phyloP scores from a whole-genome alignment of 2,329 filamentous ascomycete species.

The Hypoxylon rubiginosum region DNA sequence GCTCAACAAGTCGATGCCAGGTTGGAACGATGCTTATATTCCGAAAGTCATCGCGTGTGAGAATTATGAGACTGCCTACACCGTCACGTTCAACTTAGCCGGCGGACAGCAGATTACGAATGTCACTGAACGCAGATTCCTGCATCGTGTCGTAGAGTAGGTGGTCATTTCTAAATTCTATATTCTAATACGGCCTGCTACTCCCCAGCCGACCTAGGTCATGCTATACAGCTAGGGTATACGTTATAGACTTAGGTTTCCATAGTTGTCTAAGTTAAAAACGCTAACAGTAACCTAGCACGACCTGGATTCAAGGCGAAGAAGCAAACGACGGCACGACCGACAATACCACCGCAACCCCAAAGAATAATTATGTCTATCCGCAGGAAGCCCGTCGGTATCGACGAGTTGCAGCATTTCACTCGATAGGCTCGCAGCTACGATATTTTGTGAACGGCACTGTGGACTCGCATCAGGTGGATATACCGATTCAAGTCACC shows the following conservation, averaged over 20 bases:
- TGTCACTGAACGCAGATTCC: conserved; percentile 46
- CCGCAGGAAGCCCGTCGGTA: conserved; percentile 48
- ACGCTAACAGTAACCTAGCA: conserved; percentile 42
- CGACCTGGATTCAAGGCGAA: conserved; percentile 48
- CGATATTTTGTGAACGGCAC: conserved; percentile 54
- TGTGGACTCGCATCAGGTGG: conserved; percentile 47
- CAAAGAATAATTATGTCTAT: conserved; percentile 51
- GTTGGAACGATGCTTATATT: conserved; percentile 52
- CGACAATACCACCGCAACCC: conserved; percentile 54
- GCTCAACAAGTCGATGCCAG: conserved; percentile 40
- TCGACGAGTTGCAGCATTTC: conserved; percentile 53
- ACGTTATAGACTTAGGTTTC: background rate
- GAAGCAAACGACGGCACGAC: conserved; percentile 54
- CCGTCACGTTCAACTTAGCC: conserved; percentile 53
- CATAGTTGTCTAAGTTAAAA: background rate
- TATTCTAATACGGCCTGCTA: too few relatives aligned
- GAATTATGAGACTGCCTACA: conserved; percentile 55
- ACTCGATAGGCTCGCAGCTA: conserved; percentile 53
- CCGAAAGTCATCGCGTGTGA: conserved; percentile 56
- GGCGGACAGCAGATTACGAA: conserved; percentile 49
- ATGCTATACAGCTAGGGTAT: background rate
- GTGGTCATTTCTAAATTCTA: background rate
- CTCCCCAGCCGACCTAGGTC: background rate
- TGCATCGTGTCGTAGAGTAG: conserved; percentile 52
- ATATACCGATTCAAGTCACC: conserved; percentile 48